Evolutionary conservation across 2,329 filamentous ascomycete species (phyloP).

Genomic region (Xylaria hypoxylon): DNA sequence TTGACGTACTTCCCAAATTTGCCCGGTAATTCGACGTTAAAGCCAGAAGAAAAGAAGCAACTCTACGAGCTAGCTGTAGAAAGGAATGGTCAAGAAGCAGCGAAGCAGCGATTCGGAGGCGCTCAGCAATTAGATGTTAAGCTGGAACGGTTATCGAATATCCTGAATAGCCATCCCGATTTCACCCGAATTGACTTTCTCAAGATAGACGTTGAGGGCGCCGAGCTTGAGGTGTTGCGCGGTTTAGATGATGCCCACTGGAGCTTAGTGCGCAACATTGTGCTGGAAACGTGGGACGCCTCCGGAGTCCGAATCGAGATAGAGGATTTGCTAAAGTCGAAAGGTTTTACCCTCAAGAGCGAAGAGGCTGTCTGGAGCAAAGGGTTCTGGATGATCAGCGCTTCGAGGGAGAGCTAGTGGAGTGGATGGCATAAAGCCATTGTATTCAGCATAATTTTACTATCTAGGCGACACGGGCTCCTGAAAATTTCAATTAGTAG

Average conservation of each 20-base stretch:
- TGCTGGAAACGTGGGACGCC: conserved; percentile 27
- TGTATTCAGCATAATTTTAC: too few species aligned
- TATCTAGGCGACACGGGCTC: too few species aligned
- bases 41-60: conserved; percentile 25
- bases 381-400: conserved; percentile 23
- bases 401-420: neutral
- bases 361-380: conserved; percentile 21
- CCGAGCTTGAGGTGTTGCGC: conserved; percentile 29
- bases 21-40: conserved; percentile 25
- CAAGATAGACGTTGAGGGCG: conserved; percentile 30
- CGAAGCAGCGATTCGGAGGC: conserved; percentile 7
- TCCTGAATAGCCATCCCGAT: conserved; percentile 4
- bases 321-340: conserved; percentile 19
- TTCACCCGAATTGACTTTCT: conserved; percentile 26
- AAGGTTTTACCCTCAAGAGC: conserved; percentile 21
- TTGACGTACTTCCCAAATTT: conserved; percentile 27
- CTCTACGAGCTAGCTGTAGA: conserved; percentile 9
- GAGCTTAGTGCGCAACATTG: conserved; percentile 22
- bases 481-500: too few species aligned
- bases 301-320: conserved; percentile 12
- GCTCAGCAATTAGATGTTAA: conserved; percentile 22
- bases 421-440: too few species aligned
- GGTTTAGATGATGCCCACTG: conserved; percentile 27
- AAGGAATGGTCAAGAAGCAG: neutral
- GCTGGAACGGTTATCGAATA: conserved; percentile 22